Base-by-base conservation (phyloP, 2,329 filamentous ascomycete species). In the Chaetomium globosum region DNA sequence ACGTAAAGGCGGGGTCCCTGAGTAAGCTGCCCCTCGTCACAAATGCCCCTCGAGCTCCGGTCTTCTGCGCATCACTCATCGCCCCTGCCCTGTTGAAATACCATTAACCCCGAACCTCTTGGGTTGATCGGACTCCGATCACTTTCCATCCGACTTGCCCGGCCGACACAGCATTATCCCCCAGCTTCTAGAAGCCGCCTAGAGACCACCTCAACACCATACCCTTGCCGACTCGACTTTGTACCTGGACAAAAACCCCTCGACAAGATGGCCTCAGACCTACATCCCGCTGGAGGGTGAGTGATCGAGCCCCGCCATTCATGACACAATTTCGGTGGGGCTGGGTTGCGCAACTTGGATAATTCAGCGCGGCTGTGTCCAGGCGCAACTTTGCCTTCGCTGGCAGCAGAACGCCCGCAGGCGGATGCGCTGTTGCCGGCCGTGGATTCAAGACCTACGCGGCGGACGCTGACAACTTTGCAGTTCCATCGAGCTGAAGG, bases 401-500 rank as follows among this genome's bases (percentile, higher is more conserved):
- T 63, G 54, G 53, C 51, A 54, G 58, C 57, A 33, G 31, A 53
- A 51, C 26, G 39, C 16, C 39, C 16, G n/a, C 43, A 7, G 21
- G 10, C 7, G 28, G 13, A 23, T 58, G 67, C 67, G 48, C n/a
- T 55, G 53, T 36, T 26, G 30, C 31, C 10, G 19, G 31, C 33
- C 4, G 43, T 57, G 63, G 28, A n/a, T 49, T 53, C 16, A 21
- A 21, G 73, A 76, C 16, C 5, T 43, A 43, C 16, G 39, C 16
- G 73, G 77, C 31, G 39, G n/a, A 48, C 75, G 70, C 76, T 83
- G 75, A 82, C 73, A 52, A 65, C 65, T 66, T 71, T 65, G 72
- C 78, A 96, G 92, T 77, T 88, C 87, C 75, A 85, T 96, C 80
- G 95, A 99, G 87, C 89, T 99, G 76, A 99, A 97, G 85, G 92